These are phyloP conservation scores for Elasticomyces elasticus DNA, from an alignment of 495 filamentous ascomycete species.

Conservation along the genomic window DNA sequence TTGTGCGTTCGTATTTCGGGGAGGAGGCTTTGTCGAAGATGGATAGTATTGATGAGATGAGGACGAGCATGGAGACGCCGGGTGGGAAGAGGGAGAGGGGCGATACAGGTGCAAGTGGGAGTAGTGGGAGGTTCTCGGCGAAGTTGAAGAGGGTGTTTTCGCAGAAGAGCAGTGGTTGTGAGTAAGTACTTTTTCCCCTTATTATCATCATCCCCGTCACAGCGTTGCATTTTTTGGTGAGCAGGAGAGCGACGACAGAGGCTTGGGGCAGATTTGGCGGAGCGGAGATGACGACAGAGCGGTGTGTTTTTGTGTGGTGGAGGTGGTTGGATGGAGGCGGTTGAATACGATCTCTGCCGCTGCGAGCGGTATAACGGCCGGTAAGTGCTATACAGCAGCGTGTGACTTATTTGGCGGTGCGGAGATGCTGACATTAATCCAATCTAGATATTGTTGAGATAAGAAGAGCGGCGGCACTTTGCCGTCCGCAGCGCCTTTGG, in stretches of 20 bases:
- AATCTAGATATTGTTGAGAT: too few relatives aligned
- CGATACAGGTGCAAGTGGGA: neutral
- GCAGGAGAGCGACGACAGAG: neutral
- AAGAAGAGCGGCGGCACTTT: too few relatives aligned
- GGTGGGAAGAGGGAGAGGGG: neutral
- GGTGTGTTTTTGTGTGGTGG: too few relatives aligned
- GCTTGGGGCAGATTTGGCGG: neutral
- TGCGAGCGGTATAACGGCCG: neutral
- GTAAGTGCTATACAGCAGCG: neutral
- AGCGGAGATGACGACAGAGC: too few relatives aligned
- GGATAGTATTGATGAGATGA: neutral
- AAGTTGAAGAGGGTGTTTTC: conserved; percentile 10
- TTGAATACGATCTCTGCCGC: neutral
- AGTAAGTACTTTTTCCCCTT: neutral
- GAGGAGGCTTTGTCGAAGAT: conserved; percentile 2
- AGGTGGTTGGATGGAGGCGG: neutral
- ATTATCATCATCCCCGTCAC: neutral
- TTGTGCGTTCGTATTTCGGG: conserved; percentile 10
- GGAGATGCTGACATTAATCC: too few relatives aligned
- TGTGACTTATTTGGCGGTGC: too few relatives aligned
- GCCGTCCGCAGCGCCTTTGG: too few relatives aligned
- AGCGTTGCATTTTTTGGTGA: neutral
- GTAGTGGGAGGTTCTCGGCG: neutral
- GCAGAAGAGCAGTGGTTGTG: conserved; percentile 3
- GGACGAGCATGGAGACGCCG: neutral